Evolutionary conservation across 164 flowering plant species (phyloP).

Genomic region (Vitis riparia): DNA sequence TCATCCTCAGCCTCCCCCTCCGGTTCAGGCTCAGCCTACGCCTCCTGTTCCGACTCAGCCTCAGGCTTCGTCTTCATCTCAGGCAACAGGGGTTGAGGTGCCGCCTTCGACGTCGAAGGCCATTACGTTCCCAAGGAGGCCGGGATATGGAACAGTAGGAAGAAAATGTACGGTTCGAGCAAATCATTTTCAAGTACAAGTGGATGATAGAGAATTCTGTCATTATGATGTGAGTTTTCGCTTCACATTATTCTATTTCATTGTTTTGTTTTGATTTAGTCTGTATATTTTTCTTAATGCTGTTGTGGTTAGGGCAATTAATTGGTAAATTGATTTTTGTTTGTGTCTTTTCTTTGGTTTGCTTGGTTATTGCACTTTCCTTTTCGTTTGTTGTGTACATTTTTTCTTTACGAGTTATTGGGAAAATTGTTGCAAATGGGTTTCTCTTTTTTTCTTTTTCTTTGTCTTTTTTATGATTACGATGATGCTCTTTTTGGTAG

Average conservation of each 20-base stretch:
- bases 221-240: conserved; percentile 70
- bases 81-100: background rate
- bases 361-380: no score
- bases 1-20: no score
- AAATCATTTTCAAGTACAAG: conserved; percentile 60
- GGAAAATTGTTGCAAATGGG: no score
- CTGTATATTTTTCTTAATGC: background rate
- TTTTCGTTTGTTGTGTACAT: no score
- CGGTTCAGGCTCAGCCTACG: no score
- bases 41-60: no score
- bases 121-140: conserved; percentile 38
- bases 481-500: no score
- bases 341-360: background rate
- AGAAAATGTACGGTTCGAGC: conserved; percentile 44
- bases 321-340: background rate
- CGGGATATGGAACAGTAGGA: conserved; percentile 51
- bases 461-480: no score
- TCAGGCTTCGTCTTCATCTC: no score
- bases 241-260: background rate
- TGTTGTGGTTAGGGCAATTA: no score
- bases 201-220: conserved; percentile 38
- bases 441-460: no score
- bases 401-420: no score
- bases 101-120: conserved; percentile 49
- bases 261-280: background rate